Evolutionary conservation across 805 yeast genomes (phyloP), one percentile per base, ranked within the genome.

Genomic region (Saccharomycopsis fermentans): DNA sequence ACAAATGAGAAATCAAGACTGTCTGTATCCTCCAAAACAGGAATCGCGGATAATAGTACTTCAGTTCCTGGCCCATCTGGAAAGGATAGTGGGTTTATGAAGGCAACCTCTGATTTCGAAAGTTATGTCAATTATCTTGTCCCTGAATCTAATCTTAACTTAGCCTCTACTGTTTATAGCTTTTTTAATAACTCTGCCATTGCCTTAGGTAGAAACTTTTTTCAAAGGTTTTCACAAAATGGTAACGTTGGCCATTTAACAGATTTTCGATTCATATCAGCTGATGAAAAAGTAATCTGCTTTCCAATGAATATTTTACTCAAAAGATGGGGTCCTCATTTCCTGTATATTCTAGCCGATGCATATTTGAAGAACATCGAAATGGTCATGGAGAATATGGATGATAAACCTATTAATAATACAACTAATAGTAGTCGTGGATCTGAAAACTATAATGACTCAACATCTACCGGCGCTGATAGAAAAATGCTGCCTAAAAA

Each of bases 111-210:
- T 6, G 75, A 79, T 52, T 87, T 86, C 67, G 86, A 80, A 56
- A 88, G 82, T 35, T 87, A 87, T 65, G 84, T 88, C 17, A 82
- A 83, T 63, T 86, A 86, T 68, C 82, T 85, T 29, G 88, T 91
- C 0, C 92, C 92, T 1, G 81, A 83, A 32, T 74, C 81, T 6
- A 84, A 82, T 59, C 77, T 84, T 63, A 61, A 35, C n/a, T 32
- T 51, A 12, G 48, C 40, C 16, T 81, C 87, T 27, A 82, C 87
- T 1, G 80, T 84, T 43, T 72, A 83, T 52, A 82, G 90, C 0
- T 86, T 84, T 0, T 84, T 87, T 64, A 89, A 91, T 2, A 83
- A 89, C 0, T 81, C 85, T 57, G 90, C 94, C 0, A 83, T 87
- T 60, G 86, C 91, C 0, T 71, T 87, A 50, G 94, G 94, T 2